Conservation (phyloP, 768 basidiomycete genomes). For the Aureoboletus auriporus region DNA sequence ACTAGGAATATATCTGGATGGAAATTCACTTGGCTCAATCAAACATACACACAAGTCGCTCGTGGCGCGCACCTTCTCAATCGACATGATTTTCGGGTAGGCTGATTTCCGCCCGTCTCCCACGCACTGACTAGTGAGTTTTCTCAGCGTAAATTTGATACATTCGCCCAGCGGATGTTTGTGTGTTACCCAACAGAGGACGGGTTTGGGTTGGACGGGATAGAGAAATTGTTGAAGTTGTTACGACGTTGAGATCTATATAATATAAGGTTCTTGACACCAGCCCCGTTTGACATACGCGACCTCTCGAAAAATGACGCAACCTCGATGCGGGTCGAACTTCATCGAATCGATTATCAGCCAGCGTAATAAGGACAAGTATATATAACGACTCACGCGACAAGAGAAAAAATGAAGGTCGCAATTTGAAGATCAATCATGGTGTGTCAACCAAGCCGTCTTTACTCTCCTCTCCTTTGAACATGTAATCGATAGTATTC, state of each 20-base stretch:
- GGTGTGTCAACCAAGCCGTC: too few relatives aligned
- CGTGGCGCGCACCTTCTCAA: conserved; percentile 37
- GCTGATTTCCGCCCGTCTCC: conserved; percentile 4
- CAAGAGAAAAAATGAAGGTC: too few relatives aligned
- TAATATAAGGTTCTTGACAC: too few relatives aligned
- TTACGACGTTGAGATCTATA: conserved; percentile 18
- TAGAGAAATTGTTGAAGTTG: conserved; percentile 39
- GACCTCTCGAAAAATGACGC: too few relatives aligned
- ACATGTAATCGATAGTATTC: too few relatives aligned
- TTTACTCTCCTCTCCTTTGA: too few relatives aligned
- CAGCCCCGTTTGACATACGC: too few relatives aligned
- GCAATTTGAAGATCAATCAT: too few relatives aligned
- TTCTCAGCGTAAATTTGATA: conserved; percentile 43
- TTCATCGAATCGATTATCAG: too few relatives aligned
- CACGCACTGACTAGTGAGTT: background rate
- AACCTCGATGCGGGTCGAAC: too few relatives aligned
- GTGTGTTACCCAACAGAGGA: conserved; percentile 46
- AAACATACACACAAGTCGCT: conserved; percentile 40
- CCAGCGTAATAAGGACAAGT: too few relatives aligned
- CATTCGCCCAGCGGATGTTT: conserved; percentile 41
- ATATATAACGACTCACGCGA: too few relatives aligned
- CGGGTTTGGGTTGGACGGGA: conserved; percentile 44
- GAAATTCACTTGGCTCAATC: conserved; percentile 41
- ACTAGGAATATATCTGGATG: conserved; percentile 44
- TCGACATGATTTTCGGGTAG: conserved; percentile 43